Percentiles rank a stretch among this genome's conserved stretches.
Evolutionary conservation across 176 grass and related monocot genomes (phyloP).

Genomic region (Oryza glumipatula): DNA sequence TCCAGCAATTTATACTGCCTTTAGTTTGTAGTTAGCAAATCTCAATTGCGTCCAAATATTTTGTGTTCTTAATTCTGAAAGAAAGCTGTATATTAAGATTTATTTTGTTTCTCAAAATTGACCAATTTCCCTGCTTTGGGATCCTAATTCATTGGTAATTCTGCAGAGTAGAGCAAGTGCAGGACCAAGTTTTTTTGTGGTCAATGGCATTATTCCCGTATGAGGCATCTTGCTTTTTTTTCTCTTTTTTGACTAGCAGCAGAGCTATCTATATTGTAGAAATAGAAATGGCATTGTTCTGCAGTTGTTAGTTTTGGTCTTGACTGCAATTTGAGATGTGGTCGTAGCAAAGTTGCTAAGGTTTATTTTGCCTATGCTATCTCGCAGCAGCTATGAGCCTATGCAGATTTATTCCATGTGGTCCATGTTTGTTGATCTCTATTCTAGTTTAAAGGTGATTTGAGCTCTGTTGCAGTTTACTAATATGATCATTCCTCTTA

Average conservation of each 20-base stretch:
- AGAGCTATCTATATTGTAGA: not conserved
- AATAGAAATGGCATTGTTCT: not conserved
- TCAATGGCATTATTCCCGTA: not conserved
- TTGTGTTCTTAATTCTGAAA: not conserved
- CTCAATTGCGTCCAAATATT: not conserved
- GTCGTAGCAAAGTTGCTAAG: not conserved
- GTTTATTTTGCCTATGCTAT: constrained; percentile 4
- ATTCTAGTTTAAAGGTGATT: not conserved
- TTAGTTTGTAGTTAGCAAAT: constrained; percentile 28
- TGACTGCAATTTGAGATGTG: not conserved
- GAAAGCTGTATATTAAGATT: not conserved
- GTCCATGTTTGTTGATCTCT: constrained; percentile 14
- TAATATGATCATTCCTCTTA: not conserved
- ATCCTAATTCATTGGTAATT: not conserved
- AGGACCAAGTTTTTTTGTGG: constrained; percentile 11
- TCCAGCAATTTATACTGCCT: constrained; percentile 3
- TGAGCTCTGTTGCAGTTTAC: not conserved
- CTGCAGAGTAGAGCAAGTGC: not conserved
- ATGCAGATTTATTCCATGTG: constrained; percentile 5
- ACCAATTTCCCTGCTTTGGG: not conserved
- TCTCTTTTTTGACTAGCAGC: not conserved
- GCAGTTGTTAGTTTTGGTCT: constrained; percentile 8
- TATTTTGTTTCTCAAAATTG: not conserved
- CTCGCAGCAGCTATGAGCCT: constrained; percentile 5
- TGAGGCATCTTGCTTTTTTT: not conserved